A percentile compares a stretch with the other conserved stretches of the same genome.
These are phyloP conservation scores for Wickerhamiella nectarea DNA, from an alignment of 805 yeast genomes.

Conservation along the genomic window DNA sequence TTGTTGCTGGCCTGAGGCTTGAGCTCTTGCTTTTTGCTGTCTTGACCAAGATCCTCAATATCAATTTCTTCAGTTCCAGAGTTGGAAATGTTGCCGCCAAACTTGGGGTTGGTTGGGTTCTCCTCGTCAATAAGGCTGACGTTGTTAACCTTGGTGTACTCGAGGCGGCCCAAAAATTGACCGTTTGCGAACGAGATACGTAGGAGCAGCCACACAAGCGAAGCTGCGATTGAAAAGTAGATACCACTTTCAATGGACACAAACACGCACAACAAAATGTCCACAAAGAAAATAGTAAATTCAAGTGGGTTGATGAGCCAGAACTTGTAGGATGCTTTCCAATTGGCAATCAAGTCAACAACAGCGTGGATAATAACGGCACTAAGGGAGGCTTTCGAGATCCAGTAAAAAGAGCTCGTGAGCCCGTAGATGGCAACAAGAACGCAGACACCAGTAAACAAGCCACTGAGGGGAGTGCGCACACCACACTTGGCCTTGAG, in stretches of 20 bases:
- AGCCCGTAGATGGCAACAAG: conserved; percentile 72
- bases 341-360: conserved; percentile 60
- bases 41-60: conserved; percentile 4
- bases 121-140: conserved; percentile 32
- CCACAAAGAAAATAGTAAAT: conserved; percentile 54
- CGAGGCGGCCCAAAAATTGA: conserved; percentile 64
- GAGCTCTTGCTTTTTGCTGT: neutral
- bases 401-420: conserved; percentile 72
- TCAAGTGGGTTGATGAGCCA: conserved; percentile 68
- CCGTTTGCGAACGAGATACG: conserved; percentile 72
- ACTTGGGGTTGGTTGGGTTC: conserved; percentile 13
- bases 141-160: conserved; percentile 55
- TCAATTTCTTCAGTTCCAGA: conserved; percentile 4
- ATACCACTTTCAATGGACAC: conserved; percentile 76
- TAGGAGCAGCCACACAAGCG: conserved; percentile 58
- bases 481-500: conserved; percentile 92
- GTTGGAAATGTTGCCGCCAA: neutral
- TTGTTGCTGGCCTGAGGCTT: conserved; percentile 2
- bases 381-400: conserved; percentile 76
- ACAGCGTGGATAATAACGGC: conserved; percentile 93
- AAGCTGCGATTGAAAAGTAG: conserved; percentile 79
- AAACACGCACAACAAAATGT: conserved; percentile 63
- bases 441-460: conserved; percentile 80
- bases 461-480: conserved; percentile 84
- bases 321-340: conserved; percentile 35